Evolutionary conservation across 2,329 filamentous ascomycete species (phyloP).

Genomic region (Neopestalotiopsis sp.): DNA sequence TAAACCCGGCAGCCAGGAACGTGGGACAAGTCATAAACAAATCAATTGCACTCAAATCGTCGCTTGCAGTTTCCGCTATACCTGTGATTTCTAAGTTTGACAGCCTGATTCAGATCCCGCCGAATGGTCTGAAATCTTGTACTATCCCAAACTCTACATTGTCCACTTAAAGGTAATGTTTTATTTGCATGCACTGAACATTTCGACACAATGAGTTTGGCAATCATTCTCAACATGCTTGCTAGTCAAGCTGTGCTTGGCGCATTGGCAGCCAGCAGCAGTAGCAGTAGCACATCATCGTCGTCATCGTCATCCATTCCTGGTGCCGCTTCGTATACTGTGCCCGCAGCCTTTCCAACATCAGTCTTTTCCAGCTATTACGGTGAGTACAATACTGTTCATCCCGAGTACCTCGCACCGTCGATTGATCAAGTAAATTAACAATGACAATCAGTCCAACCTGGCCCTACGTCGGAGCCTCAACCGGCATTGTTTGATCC

Average conservation of each 20-base stretch:
- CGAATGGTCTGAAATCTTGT: not conserved
- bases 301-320: constrained; percentile 28
- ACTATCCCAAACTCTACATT: not conserved
- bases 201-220: not conserved
- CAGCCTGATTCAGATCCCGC: not conserved
- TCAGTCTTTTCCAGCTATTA: constrained; percentile 56
- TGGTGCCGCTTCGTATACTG: constrained; percentile 42
- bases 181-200: not conserved
- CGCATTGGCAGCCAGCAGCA: constrained; percentile 7
- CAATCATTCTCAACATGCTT: not conserved
- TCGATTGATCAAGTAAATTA: not conserved
- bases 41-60: not conserved
- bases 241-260: constrained; percentile 8
- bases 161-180: not conserved
- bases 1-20: not conserved
- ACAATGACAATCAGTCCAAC: constrained; percentile 26
- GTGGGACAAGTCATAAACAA: not conserved
- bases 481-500: constrained; percentile 54
- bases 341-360: constrained; percentile 54
- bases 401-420: not conserved
- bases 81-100: not conserved
- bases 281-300: not conserved
- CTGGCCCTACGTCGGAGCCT: constrained; percentile 37
- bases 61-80: not conserved
- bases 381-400: constrained; percentile 29